Evolutionary conservation across 1,284 basidiomycete genomes (phyloP), one percentile per base, ranked within the genome.

Genomic region (Earliella scabrosa): DNA sequence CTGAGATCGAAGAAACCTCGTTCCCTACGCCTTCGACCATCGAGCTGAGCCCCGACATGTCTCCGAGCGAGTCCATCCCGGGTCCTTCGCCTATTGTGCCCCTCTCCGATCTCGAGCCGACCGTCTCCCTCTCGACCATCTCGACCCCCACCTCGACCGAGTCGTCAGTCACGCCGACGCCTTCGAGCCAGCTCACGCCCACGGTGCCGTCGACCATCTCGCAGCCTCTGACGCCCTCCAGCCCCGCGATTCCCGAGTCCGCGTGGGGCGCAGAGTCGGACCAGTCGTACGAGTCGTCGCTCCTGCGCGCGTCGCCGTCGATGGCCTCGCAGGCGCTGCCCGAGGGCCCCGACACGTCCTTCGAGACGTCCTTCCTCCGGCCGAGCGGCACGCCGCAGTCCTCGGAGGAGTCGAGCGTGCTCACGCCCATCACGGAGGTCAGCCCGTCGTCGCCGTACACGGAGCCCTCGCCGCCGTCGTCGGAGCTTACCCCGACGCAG

Each of bases 201-300:
- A 62, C 68, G 0, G 61, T 69, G 1, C 69, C 69, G n/a, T 71
- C 70, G 10, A 66, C 66, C 2, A 34, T 69, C 45, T 56, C 58
- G n/a, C 65, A 60, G 38, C 60, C 63, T 24, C 55, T 64, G 10
- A 66, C 59, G 1, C 54, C 61, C 2, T 69, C 69, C 2, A 75
- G 73, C 23, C 73, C 75, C 20, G 74, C 75, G 10, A 59, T 82
- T 45, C 74, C 72, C 13, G 73, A 73, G 40, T 79, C 78, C 16
- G 63, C 75, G 27, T 88, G 86, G 86, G 81, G 78, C 9, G 71
- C 77, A 3, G 83, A 85, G 62, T 84, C 83, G 0, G 82, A 89
- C 56, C 63, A 75, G 9, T 87, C 88, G 0, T 92, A 87, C 59
- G 88, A 90, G 32, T 88, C 88, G 0, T 86, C 86, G 0, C 71